Percentiles rank a stretch among this genome's conserved stretches.
Conservation (phyloP, 768 basidiomycete species). For the Mycena floridula region DNA sequence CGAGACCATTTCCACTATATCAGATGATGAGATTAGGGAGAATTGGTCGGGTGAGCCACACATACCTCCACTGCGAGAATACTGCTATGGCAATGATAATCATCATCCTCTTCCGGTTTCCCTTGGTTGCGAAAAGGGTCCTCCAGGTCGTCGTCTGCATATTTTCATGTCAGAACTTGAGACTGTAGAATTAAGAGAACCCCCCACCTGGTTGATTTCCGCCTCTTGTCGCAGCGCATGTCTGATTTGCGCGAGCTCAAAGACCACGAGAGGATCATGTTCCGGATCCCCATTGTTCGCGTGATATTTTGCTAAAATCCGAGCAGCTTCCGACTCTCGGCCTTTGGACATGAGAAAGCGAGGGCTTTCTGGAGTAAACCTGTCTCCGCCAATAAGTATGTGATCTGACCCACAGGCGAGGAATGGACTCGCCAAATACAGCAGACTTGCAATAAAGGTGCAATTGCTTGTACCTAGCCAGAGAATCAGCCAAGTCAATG, state of each 20-base stretch:
- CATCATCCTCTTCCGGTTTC: conserved; percentile 63
- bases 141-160: conserved; percentile 42
- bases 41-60: conserved; percentile 5
- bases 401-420: not conserved
- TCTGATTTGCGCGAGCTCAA: conserved; percentile 61
- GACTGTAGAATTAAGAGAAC: too few relatives aligned
- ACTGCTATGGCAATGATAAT: conserved; percentile 62
- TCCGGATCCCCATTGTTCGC: conserved; percentile 49
- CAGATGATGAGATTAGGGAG: conserved; percentile 1
- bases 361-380: conserved; percentile 66
- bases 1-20: conserved; percentile 57
- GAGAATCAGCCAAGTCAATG: too few relatives aligned
- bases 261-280: conserved; percentile 51
- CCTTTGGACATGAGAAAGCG: conserved; percentile 62
- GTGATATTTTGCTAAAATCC: conserved; percentile 67
- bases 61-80: conserved; percentile 73
- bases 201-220: conserved; percentile 42
- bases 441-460: conserved; percentile 48
- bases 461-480: conserved; percentile 46
- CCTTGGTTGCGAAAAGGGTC: conserved; percentile 52
- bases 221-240: conserved; percentile 62
- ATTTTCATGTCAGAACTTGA: too few relatives aligned
- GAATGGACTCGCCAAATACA: conserved; percentile 40
- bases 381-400: conserved; percentile 15
- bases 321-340: conserved; percentile 53